A percentile compares a stretch with the other conserved stretches of the same genome.
Evolutionary conservation across 2,329 filamentous ascomycete genomes (phyloP).

Genomic region (Pseudogymnoascus sp.): DNA sequence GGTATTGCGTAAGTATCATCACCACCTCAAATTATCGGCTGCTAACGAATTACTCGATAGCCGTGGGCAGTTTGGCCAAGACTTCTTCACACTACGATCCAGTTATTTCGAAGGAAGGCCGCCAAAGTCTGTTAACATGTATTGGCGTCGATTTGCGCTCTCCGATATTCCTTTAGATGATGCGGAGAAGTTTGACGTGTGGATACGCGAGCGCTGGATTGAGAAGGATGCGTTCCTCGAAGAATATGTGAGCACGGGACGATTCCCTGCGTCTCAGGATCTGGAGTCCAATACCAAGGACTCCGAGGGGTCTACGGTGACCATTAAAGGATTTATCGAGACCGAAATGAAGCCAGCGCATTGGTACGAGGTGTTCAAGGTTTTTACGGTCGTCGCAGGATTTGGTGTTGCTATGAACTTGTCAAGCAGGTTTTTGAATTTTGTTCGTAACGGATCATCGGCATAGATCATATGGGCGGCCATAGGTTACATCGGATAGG

Average conservation of each 20-base stretch:
- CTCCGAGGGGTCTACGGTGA: conserved; percentile 13
- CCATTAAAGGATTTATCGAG: conserved; percentile 23
- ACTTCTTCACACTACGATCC: conserved; percentile 77
- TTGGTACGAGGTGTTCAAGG: conserved; percentile 26
- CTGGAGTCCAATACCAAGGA: conserved; percentile 14
- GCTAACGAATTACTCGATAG: conserved; percentile 17
- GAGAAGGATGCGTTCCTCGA: conserved; percentile 90
- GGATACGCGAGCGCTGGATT: conserved; percentile 80
- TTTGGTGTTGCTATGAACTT: conserved; percentile 23
- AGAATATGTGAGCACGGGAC: conserved; percentile 66
- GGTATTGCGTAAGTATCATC: conserved; percentile 67
- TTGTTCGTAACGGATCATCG: background rate
- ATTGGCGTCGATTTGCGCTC: conserved; percentile 82
- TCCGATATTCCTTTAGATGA: conserved; percentile 73
- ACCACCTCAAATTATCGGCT: conserved; percentile 1
- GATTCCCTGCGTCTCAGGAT: conserved; percentile 52
- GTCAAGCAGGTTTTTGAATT: conserved; percentile 11
- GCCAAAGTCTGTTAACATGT: conserved; percentile 92
- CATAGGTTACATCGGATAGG: background rate
- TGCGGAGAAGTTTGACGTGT: conserved; percentile 66
- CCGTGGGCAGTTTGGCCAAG: conserved; percentile 76
- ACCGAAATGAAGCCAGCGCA: conserved; percentile 26
- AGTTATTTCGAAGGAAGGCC: conserved; percentile 84
- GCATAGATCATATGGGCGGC: background rate
- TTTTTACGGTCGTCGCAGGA: conserved; percentile 25